Conservation (phyloP, 1,284 basidiomycete genomes). For the Hypsizygus ulmarius region DNA sequence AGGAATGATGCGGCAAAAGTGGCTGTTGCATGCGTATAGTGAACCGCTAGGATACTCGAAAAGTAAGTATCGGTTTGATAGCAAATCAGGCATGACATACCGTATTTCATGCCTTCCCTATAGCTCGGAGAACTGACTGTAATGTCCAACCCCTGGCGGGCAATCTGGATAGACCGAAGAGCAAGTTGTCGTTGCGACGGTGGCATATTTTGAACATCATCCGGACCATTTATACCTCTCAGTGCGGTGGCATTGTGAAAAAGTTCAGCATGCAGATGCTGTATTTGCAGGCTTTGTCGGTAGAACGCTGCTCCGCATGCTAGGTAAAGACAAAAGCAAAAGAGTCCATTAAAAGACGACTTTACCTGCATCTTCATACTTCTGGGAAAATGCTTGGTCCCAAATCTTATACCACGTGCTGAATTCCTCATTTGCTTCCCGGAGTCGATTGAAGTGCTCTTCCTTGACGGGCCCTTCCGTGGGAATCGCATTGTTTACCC, state of each 20-base stretch:
- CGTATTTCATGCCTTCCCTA: conserved; percentile 87
- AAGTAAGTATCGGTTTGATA: conserved; percentile 11
- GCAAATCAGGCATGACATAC: conserved; percentile 36
- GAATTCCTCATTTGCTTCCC: conserved; percentile 66
- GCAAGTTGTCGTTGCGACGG: conserved; percentile 67
- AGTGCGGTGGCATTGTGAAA: conserved; percentile 80
- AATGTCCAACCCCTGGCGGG: conserved; percentile 66
- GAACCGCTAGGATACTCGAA: conserved; percentile 57
- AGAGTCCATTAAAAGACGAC: conserved; percentile 10
- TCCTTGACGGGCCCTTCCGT: conserved; percentile 68
- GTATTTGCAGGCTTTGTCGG: conserved; percentile 77
- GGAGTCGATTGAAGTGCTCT: conserved; percentile 61
- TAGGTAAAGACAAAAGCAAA: conserved; percentile 11
- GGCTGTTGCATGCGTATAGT: conserved; percentile 88
- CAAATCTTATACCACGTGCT: conserved; percentile 71
- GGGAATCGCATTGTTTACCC: conserved; percentile 68
- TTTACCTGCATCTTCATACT: conserved; percentile 77
- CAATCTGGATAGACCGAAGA: conserved; percentile 68
- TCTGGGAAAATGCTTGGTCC: conserved; percentile 77
- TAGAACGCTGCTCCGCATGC: conserved; percentile 59
- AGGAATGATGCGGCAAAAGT: conserved; percentile 90
- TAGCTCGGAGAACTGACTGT: conserved; percentile 79
- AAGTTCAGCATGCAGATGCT: conserved; percentile 75
- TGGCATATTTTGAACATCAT: conserved; percentile 76
- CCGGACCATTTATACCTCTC: conserved; percentile 71